These are phyloP conservation scores for Neurospora sp. DNA, from an alignment of 2,329 filamentous ascomycete species.

Conservation along the genomic window DNA sequence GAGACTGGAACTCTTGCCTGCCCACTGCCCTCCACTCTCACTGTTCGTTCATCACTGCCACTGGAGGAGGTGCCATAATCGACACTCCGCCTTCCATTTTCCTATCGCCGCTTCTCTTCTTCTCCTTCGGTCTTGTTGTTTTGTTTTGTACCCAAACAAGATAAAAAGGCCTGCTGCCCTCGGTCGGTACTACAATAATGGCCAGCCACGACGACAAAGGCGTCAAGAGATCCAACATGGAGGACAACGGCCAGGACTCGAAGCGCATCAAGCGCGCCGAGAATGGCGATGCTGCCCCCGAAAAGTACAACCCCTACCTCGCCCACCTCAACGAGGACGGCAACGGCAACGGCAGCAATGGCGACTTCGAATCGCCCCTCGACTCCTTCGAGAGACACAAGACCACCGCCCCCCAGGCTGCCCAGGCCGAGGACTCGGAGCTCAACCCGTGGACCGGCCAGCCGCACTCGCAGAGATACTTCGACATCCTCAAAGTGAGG, in stretches of 20 bases:
- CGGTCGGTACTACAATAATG: constrained; percentile 22
- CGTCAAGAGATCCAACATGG: constrained; percentile 35
- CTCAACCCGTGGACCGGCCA: constrained; percentile 77
- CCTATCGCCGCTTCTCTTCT: not conserved
- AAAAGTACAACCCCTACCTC: constrained; percentile 70
- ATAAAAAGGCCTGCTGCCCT: not conserved
- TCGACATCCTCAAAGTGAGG: constrained; percentile 75
- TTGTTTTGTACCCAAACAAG: not conserved
- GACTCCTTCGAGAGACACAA: constrained; percentile 63
- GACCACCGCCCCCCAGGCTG: constrained; percentile 68
- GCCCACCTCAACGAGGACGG: constrained; percentile 68
- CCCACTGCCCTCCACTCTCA: not conserved
- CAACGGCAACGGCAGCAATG: constrained; percentile 26
- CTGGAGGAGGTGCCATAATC: not conserved
- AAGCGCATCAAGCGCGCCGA: constrained; percentile 22
- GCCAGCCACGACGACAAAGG: constrained; percentile 24
- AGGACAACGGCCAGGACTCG: constrained; percentile 27
- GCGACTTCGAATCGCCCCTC: constrained; percentile 37
- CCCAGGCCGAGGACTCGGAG: constrained; percentile 66
- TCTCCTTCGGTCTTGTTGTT: not conserved
- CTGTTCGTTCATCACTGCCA: not conserved
- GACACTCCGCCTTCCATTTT: not conserved
- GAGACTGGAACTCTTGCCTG: not conserved
- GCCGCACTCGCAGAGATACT: constrained; percentile 72
- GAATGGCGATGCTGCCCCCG: constrained; percentile 19